Evolutionary conservation across 768 basidiomycete genomes (phyloP), one percentile per base, ranked within the genome.

Genomic region (Rossbeevera mucosa): DNA sequence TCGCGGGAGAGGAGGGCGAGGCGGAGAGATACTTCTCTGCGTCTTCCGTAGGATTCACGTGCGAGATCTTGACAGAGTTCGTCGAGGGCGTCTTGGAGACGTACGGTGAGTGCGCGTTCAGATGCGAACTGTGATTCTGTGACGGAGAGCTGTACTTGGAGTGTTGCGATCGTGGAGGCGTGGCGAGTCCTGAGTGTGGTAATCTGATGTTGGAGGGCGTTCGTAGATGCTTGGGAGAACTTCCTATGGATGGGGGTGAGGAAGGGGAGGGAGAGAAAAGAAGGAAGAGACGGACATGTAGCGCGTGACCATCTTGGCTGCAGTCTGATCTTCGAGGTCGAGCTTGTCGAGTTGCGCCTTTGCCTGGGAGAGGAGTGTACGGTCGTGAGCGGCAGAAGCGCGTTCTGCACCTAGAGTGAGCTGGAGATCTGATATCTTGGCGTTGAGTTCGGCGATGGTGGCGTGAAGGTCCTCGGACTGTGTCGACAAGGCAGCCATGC

Each of bases 291-390:
- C 83, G 50, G 58, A 90, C 90, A 91, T 92, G 65, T 92, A 92
- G 31, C 87, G 80, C 24, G 88, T 81, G 25, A 93, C 90, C 80
- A 91, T 87, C 60, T 83, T 87, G 12, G 85, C 83, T 2, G 90
- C 89, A 0, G 85, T 79, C n/a, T 74, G 78, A 51, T 91, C 88
- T 45, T 91, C 86, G 16, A 81, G 64, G 56, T 74, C 71, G 44
- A 80, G 71, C 58, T 72, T 74, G 48, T 86, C 78, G 14, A 88
- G 70, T 55, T 82, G 80, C 1, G 74, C 68, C 40, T 74, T 74
- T 4, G 73, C 67, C 26, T 72, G 64, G 0, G 79, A 76, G 13
- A 85, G 67, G 50, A 78, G 74, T 0, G 57, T 58, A 14, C 76
- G 76, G 33, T 80, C 74, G 1, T 74, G 64, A 24, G 77, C 72